A percentile compares a stretch with the other conserved stretches of the same genome.
phyloP scores from a whole-genome alignment of 805 yeast species.

The Wickerhamomyces hampshirensis region DNA sequence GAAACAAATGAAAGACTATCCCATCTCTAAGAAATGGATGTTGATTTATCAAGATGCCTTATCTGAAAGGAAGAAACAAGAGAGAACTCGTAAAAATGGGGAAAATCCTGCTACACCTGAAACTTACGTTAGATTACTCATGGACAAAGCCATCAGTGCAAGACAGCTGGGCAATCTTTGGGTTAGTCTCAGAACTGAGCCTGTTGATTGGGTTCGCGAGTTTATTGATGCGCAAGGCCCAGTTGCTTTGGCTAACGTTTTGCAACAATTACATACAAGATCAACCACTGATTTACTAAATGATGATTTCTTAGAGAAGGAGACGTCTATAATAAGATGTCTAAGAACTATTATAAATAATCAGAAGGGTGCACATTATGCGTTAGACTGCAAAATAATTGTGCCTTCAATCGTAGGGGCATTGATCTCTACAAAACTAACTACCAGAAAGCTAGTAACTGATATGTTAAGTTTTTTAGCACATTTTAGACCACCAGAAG shows the following conservation, averaged over 20 bases:
- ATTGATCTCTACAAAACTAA: slow-evolving; percentile 64
- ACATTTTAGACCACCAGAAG: slow-evolving; percentile 38
- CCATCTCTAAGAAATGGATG: slow-evolving; percentile 85
- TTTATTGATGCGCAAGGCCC: slow-evolving; percentile 84
- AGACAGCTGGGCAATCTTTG: slow-evolving; percentile 77
- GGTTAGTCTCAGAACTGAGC: slow-evolving; percentile 91
- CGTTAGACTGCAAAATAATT: slow-evolving; percentile 38
- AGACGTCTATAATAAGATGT: slow-evolving; percentile 71
- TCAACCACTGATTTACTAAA: slow-evolving; percentile 25
- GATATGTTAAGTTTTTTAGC: slow-evolving; percentile 63
- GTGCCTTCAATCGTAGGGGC: slow-evolving; percentile 67
- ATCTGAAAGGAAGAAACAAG: slow-evolving; percentile 61
- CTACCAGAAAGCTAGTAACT: slow-evolving; percentile 75
- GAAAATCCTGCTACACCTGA: slow-evolving; percentile 46
- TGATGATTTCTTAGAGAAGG: slow-evolving; percentile 56
- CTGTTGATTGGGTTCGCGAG: slow-evolving; percentile 71
- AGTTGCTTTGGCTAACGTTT: slow-evolving; percentile 61
- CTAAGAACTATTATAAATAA: slow-evolving; percentile 68
- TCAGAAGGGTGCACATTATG: slow-evolving; percentile 56
- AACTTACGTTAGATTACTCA: slow-evolving; percentile 67
- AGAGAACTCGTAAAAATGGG: slow-evolving; percentile 29
- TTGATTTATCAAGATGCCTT: slow-evolving; percentile 81
- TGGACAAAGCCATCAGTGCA: slow-evolving; percentile 62
- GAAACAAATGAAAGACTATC: slow-evolving; percentile 69
- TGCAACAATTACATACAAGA: slow-evolving; percentile 44